phyloP scores from a whole-genome alignment of 768 basidiomycete species.

The Tephrocybe rancida region DNA sequence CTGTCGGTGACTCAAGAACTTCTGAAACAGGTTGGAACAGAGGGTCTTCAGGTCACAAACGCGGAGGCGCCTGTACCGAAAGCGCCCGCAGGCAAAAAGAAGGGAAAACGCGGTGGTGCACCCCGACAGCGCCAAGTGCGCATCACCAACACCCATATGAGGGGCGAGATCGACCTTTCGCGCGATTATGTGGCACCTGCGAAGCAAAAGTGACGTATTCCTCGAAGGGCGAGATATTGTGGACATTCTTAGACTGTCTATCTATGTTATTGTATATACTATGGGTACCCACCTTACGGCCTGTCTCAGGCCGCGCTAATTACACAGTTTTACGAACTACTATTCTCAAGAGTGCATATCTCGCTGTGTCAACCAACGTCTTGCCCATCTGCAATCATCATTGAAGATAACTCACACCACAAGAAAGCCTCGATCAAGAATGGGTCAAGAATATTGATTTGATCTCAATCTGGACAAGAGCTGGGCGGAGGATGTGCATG shows the following conservation, averaged over 20 bases:
- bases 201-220: slow-evolving; percentile 33
- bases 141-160: slow-evolving; percentile 89
- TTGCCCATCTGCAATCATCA: too few species aligned
- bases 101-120: slow-evolving; percentile 79
- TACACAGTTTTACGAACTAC: not conserved
- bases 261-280: slow-evolving; percentile 9
- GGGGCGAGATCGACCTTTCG: slow-evolving; percentile 83
- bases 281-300: slow-evolving; percentile 9
- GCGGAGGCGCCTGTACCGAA: slow-evolving; percentile 61
- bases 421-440: too few species aligned
- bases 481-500: too few species aligned
- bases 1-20: slow-evolving; percentile 7
- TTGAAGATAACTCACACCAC: too few species aligned
- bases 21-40: slow-evolving; percentile 34
- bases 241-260: slow-evolving; percentile 1
- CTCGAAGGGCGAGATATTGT: not conserved
- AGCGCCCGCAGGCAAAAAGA: slow-evolving; percentile 63
- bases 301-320: slow-evolving; percentile 4
- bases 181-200: slow-evolving; percentile 60
- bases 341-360: too few species aligned
- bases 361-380: too few species aligned
- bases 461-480: too few species aligned
- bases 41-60: slow-evolving; percentile 81
- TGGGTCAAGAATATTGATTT: too few species aligned
- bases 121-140: slow-evolving; percentile 75